Percentiles rank a stretch among this genome's conserved stretches.
These are phyloP conservation scores for Rutstroemia sp. DNA, from an alignment of 2,329 filamentous ascomycete species.

Conservation along the genomic window DNA sequence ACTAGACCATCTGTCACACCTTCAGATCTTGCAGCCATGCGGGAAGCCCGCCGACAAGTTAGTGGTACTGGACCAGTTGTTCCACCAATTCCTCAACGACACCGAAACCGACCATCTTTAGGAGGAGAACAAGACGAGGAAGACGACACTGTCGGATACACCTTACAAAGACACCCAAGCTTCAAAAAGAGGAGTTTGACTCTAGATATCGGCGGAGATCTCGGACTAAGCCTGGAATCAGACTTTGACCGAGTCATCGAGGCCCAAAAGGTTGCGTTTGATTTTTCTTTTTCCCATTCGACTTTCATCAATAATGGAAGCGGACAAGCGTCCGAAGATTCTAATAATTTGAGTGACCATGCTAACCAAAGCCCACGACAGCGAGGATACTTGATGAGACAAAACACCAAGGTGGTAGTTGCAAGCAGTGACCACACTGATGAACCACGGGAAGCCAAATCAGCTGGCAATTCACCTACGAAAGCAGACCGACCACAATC, in stretches of 20 bases:
- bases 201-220: conserved; percentile 63
- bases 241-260: conserved; percentile 96
- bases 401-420: conserved; percentile 94
- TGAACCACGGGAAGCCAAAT: conserved; percentile 45
- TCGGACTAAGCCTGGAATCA: conserved; percentile 78
- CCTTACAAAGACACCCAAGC: conserved; percentile 52
- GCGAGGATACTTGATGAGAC: conserved; percentile 97
- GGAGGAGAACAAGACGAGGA: conserved; percentile 34
- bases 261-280: conserved; percentile 81
- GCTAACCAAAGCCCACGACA: conserved; percentile 61
- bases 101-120: conserved; percentile 47
- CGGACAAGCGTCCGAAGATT: conserved; percentile 40
- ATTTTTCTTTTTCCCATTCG: conserved; percentile 24
- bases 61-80: conserved; percentile 62
- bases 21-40: conserved; percentile 76
- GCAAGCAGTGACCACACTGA: conserved; percentile 65
- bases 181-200: conserved; percentile 79
- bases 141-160: conserved; percentile 27
- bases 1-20: conserved; percentile 83
- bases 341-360: conserved; percentile 28
- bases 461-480: conserved; percentile 60
- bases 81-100: conserved; percentile 54
- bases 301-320: conserved; percentile 15
- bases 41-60: conserved; percentile 75
- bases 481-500: conserved; percentile 77